Conservation (phyloP, 371 early-diverging fungal genomes). For the Mortierella sp. region DNA sequence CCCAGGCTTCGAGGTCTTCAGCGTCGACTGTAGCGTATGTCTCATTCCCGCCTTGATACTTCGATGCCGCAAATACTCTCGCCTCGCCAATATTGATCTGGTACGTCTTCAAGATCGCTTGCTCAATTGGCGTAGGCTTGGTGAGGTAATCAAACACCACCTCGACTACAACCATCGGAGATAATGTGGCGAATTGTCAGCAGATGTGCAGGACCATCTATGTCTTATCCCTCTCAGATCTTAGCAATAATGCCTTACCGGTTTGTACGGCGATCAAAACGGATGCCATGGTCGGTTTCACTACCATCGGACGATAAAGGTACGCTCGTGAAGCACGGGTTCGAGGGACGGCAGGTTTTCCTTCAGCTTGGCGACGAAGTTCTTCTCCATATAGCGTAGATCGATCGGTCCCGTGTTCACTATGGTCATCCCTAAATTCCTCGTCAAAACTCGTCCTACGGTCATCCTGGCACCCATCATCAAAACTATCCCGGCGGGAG, state of each 20-base stretch:
- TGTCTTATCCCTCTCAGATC: too few species aligned
- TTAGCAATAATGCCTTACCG: slow-evolving; percentile 26
- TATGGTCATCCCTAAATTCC: slow-evolving; percentile 36
- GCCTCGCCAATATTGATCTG: slow-evolving; percentile 64
- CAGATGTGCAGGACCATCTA: too few species aligned
- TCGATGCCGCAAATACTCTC: slow-evolving; percentile 65
- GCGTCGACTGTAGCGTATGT: slow-evolving; percentile 68
- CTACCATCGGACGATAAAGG: slow-evolving; percentile 6
- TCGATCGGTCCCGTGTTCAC: slow-evolving; percentile 48
- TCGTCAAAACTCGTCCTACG: slow-evolving; percentile 28
- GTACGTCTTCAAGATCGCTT: slow-evolving; percentile 51
- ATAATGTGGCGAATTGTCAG: neutral
- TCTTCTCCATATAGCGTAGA: slow-evolving; percentile 51
- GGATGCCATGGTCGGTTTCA: slow-evolving; percentile 40
- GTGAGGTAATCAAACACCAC: slow-evolving; percentile 49
- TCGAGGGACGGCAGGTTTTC: slow-evolving; percentile 4
- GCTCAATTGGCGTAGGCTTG: slow-evolving; percentile 26
- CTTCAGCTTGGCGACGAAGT: slow-evolving; percentile 40
- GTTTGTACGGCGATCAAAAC: slow-evolving; percentile 28
- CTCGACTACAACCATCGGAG: slow-evolving; percentile 31
- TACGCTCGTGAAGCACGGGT: slow-evolving; percentile 7
- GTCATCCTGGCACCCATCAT: slow-evolving; percentile 21
- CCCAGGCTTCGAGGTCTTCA: slow-evolving; percentile 61
- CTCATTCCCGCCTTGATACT: slow-evolving; percentile 64
- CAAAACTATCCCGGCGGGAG: slow-evolving; percentile 15